These are phyloP conservation scores for Chenopodium album DNA, from an alignment of 148 eudicot genomes.

Conservation along the genomic window DNA sequence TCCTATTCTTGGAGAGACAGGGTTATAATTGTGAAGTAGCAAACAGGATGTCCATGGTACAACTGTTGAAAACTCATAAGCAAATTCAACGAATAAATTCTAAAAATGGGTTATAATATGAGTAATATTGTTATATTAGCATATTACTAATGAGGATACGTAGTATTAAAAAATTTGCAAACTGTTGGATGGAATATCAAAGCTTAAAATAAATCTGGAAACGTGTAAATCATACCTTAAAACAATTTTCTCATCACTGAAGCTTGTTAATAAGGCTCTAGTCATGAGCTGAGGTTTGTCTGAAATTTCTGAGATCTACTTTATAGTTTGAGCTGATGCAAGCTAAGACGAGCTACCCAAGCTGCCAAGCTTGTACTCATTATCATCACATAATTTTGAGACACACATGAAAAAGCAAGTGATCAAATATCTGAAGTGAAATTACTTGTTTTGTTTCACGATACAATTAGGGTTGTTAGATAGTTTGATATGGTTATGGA, in stretches of 20 bases:
- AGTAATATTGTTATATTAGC: neutral
- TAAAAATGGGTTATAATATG: neutral
- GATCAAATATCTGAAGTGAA: neutral
- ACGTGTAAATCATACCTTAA: neutral
- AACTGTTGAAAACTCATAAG: neutral
- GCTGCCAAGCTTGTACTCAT: neutral
- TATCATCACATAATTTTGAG: neutral
- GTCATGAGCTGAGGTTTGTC: neutral
- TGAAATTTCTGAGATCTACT: neutral
- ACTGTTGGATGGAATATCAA: neutral
- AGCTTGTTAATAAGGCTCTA: neutral
- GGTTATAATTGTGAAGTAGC: neutral
- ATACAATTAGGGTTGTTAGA: neutral
- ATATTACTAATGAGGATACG: neutral
- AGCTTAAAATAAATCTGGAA: neutral
- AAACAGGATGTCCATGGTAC: neutral
- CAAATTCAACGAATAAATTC: neutral
- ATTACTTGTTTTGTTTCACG: neutral
- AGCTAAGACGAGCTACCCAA: neutral
- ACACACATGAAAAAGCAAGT: neutral
- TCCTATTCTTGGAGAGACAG: neutral
- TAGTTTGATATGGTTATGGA: neutral
- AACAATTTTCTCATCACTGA: no score
- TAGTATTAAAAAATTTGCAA: neutral
- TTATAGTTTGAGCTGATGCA: neutral